phyloP scores from a whole-genome alignment of 805 yeast species.

The Yarrowia alimentaria region DNA sequence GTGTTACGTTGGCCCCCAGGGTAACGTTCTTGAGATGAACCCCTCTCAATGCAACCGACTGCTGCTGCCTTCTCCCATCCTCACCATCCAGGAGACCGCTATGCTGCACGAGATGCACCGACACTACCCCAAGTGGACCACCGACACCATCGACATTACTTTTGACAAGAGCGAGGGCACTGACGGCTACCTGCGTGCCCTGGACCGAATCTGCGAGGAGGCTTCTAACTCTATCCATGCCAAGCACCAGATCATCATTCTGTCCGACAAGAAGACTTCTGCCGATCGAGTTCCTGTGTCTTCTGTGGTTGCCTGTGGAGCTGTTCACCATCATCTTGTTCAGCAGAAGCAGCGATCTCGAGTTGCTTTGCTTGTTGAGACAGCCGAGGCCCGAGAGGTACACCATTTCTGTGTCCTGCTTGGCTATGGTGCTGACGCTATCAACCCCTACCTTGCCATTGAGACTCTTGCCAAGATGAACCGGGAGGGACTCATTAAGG shows the following conservation, averaged over 20 bases:
- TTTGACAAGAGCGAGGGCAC: constrained; percentile 80
- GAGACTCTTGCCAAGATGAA: constrained; percentile 86
- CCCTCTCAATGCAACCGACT: constrained; percentile 89
- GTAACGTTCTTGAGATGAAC: constrained; percentile 88
- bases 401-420: constrained; percentile 92
- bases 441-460: constrained; percentile 90
- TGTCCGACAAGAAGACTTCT: constrained; percentile 67
- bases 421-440: constrained; percentile 97
- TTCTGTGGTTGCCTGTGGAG: constrained; percentile 90
- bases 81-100: constrained; percentile 66
- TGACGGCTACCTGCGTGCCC: constrained; percentile 77
- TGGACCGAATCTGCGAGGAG: constrained; percentile 82
- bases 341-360: constrained; percentile 94
- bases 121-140: constrained; percentile 85
- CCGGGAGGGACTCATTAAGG: constrained; percentile 60
- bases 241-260: constrained; percentile 68
- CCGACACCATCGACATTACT: constrained; percentile 80
- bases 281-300: constrained; percentile 73
- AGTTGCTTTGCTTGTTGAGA: constrained; percentile 86
- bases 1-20: constrained; percentile 98
- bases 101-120: constrained; percentile 71
- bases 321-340: constrained; percentile 94
- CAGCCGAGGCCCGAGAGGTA: constrained; percentile 97
- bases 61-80: constrained; percentile 76
- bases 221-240: constrained; percentile 82